These are phyloP conservation scores for Elsinoe batatas DNA, from an alignment of 2,329 filamentous ascomycete species.

Conservation along the genomic window DNA sequence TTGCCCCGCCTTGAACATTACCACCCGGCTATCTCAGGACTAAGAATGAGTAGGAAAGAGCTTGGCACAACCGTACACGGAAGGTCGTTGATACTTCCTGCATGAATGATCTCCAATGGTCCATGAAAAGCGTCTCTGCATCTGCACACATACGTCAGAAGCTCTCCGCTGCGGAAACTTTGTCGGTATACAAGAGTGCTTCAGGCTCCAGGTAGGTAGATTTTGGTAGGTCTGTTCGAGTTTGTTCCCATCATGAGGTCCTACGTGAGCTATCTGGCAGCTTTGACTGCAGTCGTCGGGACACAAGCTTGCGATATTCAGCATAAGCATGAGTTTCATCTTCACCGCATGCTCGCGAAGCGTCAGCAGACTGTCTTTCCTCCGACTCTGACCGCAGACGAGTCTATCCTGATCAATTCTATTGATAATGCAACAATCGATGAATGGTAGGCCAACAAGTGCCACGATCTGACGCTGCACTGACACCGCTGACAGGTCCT, in stretches of 20 bases:
- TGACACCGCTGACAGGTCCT: conserved; percentile 10
- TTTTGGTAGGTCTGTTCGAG: neutral
- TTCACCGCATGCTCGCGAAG: conserved; percentile 7
- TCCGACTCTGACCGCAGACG: neutral
- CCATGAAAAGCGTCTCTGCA: neutral
- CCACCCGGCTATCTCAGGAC: neutral
- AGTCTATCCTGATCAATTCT: conserved; percentile 4
- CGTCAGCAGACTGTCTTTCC: conserved; percentile 7
- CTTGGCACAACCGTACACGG: conserved; percentile 5
- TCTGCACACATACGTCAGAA: neutral
- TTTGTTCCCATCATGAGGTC: neutral
- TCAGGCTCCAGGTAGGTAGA: neutral
- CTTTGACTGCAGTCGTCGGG: neutral
- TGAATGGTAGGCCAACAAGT: neutral
- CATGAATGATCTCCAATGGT: neutral
- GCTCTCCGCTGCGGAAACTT: neutral
- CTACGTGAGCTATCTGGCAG: neutral
- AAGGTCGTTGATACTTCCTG: neutral
- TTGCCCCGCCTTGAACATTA: conserved; percentile 1
- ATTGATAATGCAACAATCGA: conserved; percentile 7
- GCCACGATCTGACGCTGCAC: neutral
- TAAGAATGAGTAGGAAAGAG: conserved; percentile 1
- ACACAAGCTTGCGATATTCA: neutral
- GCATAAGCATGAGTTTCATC: conserved; percentile 7
- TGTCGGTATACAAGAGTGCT: neutral